These are phyloP conservation scores for Zostera marina DNA, from an alignment of 116 monocot species.

Conservation along the genomic window DNA sequence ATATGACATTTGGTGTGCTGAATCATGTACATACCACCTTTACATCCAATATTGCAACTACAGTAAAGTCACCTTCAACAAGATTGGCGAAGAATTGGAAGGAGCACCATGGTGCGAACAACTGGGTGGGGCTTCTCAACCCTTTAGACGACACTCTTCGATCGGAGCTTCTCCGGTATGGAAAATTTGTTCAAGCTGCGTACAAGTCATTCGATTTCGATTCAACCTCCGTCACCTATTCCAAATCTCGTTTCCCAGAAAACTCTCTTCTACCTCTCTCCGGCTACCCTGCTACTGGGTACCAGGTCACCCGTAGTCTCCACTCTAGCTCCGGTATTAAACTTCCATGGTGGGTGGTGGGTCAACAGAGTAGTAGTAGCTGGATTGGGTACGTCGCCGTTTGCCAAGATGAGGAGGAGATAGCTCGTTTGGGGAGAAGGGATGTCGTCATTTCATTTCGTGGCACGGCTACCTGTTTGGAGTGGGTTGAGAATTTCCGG, in stretches of 20 bases:
- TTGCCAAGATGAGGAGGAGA: constrained; percentile 48
- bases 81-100: constrained; percentile 43
- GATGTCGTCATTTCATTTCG: constrained; percentile 58
- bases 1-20: too few species aligned
- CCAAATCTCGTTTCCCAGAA: constrained; percentile 21
- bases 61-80: too few species aligned
- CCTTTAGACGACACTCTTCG: constrained; percentile 59
- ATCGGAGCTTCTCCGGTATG: constrained; percentile 56
- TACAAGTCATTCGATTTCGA: constrained; percentile 41
- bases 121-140: constrained; percentile 67
- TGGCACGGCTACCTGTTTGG: constrained; percentile 61
- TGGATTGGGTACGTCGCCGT: constrained; percentile 85
- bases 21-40: too few species aligned
- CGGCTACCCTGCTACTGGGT: constrained; percentile 24
- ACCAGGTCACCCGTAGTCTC: constrained; percentile 45
- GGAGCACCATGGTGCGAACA: constrained; percentile 49
- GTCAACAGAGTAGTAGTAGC: constrained; percentile 38
- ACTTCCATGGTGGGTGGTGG: constrained; percentile 25
- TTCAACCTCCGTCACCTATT: constrained; percentile 19
- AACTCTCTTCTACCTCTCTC: constrained; percentile 24
- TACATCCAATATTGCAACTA: too few species aligned
- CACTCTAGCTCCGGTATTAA: constrained; percentile 26
- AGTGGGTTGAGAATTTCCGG: constrained; percentile 68
- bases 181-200: constrained; percentile 38
- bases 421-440: constrained; percentile 52